Evolutionary conservation across 257 asterid species (phyloP).

Genomic region (Scutellaria baicalensis): DNA sequence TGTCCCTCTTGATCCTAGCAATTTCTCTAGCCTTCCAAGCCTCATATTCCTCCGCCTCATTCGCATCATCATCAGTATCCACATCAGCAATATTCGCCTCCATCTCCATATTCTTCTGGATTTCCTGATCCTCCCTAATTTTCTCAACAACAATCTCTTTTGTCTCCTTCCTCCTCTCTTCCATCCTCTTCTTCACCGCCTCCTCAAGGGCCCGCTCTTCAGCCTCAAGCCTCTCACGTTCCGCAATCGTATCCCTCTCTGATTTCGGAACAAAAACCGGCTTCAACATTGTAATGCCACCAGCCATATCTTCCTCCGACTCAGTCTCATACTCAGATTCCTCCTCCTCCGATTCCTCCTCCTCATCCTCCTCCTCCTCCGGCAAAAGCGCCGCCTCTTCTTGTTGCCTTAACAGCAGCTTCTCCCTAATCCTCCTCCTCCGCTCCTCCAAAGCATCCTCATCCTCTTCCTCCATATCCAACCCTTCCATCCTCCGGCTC

Average conservation of each 20-base stretch:
- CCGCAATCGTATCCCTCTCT: conserved; percentile 81
- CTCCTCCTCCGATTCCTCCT: conserved; percentile 54
- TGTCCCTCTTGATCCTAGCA: conserved; percentile 93
- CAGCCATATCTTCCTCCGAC: conserved; percentile 66
- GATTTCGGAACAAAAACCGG: conserved; percentile 78
- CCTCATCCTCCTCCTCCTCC: conserved; percentile 74
- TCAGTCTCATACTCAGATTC: conserved; percentile 88
- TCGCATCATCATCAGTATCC: conserved; percentile 87
- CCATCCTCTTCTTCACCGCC: conserved; percentile 55
- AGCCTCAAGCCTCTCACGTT: conserved; percentile 85
- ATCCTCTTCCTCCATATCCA: conserved; percentile 73
- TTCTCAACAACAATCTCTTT: conserved; percentile 77
- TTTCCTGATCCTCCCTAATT: conserved; percentile 78
- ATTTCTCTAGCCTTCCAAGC: conserved; percentile 96
- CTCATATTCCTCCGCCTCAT: conserved; percentile 91
- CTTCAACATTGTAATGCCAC: conserved; percentile 73
- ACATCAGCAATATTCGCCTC: conserved; percentile 76
- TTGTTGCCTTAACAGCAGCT: conserved; percentile 58
- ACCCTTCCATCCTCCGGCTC: conserved; percentile 47
- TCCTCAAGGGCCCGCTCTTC: conserved; percentile 84
- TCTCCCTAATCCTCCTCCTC: conserved; percentile 73
- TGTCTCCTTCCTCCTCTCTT: conserved; percentile 76
- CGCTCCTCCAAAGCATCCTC: conserved; percentile 77
- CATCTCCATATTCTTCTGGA: conserved; percentile 64
- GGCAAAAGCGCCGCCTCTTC: conserved; percentile 68